A percentile compares a stretch with the other conserved stretches of the same genome.
Conservation (phyloP, 2,329 filamentous ascomycete genomes). For the Ophiosphaerella herpotricha region DNA sequence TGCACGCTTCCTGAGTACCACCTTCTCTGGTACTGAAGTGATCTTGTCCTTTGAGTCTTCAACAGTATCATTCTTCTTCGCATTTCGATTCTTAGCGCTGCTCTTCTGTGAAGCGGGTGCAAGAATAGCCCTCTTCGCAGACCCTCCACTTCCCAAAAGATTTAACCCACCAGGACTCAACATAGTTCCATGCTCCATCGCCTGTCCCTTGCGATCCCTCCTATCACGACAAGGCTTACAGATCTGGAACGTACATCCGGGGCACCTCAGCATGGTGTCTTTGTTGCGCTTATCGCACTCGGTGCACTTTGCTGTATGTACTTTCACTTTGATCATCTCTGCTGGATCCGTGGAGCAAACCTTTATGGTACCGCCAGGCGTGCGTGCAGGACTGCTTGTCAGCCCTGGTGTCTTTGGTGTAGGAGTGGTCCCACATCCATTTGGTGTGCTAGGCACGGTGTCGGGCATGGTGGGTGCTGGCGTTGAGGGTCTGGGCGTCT, state of each 20-base stretch:
- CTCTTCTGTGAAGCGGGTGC: not conserved
- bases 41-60: not conserved
- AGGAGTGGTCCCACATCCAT: not conserved
- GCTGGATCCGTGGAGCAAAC: slow-evolving; percentile 25
- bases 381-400: slow-evolving; percentile 5
- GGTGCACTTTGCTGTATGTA: slow-evolving; percentile 46
- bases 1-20: slow-evolving; percentile 7
- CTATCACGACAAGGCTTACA: slow-evolving; percentile 34
- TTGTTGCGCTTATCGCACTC: slow-evolving; percentile 42
- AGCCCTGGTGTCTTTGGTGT: slow-evolving; percentile 1
- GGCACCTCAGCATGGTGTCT: slow-evolving; percentile 38
- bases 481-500: too few relatives aligned
- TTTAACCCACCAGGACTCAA: not conserved
- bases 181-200: slow-evolving; percentile 32
- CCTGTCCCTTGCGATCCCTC: slow-evolving; percentile 11
- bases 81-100: not conserved
- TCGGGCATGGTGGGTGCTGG: not conserved
- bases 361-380: slow-evolving; percentile 7
- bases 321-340: slow-evolving; percentile 25
- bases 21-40: not conserved
- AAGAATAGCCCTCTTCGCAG: not conserved
- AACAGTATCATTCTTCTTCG: not conserved
- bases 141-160: not conserved
- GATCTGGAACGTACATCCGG: slow-evolving; percentile 41
- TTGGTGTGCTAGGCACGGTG: not conserved